Conservation (phyloP, 352 stramenopile genomes). For the Globisporangium okanoganense region DNA sequence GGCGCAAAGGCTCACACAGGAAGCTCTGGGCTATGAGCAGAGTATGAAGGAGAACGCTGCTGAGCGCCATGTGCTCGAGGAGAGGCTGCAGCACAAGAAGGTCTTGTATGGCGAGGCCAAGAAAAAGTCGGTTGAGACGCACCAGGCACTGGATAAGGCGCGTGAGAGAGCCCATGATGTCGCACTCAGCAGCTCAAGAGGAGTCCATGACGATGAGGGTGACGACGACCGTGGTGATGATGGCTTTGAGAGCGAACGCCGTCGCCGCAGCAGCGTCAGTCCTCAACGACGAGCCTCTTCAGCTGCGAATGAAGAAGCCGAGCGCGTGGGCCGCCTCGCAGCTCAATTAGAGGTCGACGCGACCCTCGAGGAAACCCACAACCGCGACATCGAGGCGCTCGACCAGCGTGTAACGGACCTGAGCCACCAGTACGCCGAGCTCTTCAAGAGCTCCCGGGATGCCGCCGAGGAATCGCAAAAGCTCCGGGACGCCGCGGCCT, state of each 20-base stretch:
- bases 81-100: constrained; percentile 24
- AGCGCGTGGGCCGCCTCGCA: constrained; percentile 37
- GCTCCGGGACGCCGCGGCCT: constrained; percentile 39
- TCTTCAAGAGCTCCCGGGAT: constrained; percentile 22
- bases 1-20: constrained; percentile 26
- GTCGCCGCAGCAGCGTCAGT: constrained; percentile 7
- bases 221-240: constrained; percentile 15
- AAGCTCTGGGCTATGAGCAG: constrained; percentile 26
- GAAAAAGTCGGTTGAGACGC: constrained; percentile 23
- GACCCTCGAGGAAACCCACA: constrained; percentile 41
- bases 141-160: constrained; percentile 23
- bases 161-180: constrained; percentile 35
- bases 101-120: constrained; percentile 27
- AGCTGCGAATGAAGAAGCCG: background rate
- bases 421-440: constrained; percentile 25
- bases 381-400: constrained; percentile 25
- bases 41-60: constrained; percentile 27
- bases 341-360: constrained; percentile 58
- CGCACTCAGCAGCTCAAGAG: constrained; percentile 6
- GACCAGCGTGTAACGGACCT: constrained; percentile 18
- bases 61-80: constrained; percentile 24
- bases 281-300: constrained; percentile 3
- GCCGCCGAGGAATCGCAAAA: constrained; percentile 32
- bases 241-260: background rate
- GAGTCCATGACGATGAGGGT: constrained; percentile 1